phyloP scores from a whole-genome alignment of 257 asterid genomes.

The Solanum paucissectum region DNA sequence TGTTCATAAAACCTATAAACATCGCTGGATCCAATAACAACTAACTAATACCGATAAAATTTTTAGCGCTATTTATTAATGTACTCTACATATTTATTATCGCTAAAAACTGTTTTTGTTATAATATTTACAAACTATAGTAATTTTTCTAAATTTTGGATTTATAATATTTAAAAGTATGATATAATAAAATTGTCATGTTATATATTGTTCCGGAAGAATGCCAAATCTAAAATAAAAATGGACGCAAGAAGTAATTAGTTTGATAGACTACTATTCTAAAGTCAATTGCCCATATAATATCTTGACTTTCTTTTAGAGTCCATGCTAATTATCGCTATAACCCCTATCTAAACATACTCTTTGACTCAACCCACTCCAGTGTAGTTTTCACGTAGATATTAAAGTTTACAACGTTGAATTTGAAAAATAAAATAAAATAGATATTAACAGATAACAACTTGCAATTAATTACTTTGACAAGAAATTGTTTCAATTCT shows the following conservation, averaged over 20 bases:
- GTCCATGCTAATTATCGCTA: background rate
- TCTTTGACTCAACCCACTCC: background rate
- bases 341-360: background rate
- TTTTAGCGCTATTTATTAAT: no score
- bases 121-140: background rate
- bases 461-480: background rate
- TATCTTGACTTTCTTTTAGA: no score
- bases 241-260: background rate
- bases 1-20: no score
- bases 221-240: no score
- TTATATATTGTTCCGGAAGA: background rate
- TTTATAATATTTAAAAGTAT: no score
- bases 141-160: no score
- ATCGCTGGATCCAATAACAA: background rate
- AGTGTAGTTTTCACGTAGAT: background rate
- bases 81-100: background rate
- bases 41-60: no score
- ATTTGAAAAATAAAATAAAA: background rate
- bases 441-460: no score
- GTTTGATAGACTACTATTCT: background rate
- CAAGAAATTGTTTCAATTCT: background rate
- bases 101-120: no score
- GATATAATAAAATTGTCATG: no score
- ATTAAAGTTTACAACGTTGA: background rate
- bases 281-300: background rate